Conservation (phyloP, 495 filamentous ascomycete species). For the Trichoderma asperelloides region DNA sequence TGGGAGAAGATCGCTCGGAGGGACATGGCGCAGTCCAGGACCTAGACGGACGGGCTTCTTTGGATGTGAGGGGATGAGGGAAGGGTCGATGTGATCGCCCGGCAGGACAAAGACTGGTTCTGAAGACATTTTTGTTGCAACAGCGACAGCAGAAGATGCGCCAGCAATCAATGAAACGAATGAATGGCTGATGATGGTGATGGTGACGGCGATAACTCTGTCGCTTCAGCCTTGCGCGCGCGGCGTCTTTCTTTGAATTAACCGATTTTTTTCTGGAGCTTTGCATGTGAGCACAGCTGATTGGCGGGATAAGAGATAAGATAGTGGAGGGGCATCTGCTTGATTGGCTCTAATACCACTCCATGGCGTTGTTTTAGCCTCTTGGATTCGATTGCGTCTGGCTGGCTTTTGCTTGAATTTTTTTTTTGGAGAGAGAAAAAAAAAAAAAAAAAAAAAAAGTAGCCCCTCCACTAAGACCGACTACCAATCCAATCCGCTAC, state of each 20-base stretch:
- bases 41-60: constrained; percentile 71
- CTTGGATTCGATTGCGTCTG: neutral
- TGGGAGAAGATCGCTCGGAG: constrained; percentile 59
- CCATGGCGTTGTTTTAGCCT: neutral
- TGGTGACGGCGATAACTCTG: neutral
- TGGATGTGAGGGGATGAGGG: constrained; percentile 53
- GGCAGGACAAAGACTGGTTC: constrained; percentile 61
- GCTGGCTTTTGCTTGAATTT: neutral
- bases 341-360: neutral
- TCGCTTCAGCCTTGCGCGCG: neutral
- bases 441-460: constrained; percentile 4
- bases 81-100: constrained; percentile 61
- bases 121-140: constrained; percentile 10
- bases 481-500: neutral
- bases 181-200: neutral
- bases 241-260: neutral
- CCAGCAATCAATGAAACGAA: neutral
- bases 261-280: neutral
- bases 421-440: neutral
- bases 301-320: neutral
- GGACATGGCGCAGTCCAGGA: constrained; percentile 69
- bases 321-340: neutral
- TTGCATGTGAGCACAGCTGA: neutral
- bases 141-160: neutral
- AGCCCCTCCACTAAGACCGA: constrained; percentile 4